Percentiles rank a stretch among this genome's conserved stretches.
These are phyloP conservation scores for Samsoniella hepiali DNA, from an alignment of 2,329 filamentous ascomycete genomes.

Conservation along the genomic window DNA sequence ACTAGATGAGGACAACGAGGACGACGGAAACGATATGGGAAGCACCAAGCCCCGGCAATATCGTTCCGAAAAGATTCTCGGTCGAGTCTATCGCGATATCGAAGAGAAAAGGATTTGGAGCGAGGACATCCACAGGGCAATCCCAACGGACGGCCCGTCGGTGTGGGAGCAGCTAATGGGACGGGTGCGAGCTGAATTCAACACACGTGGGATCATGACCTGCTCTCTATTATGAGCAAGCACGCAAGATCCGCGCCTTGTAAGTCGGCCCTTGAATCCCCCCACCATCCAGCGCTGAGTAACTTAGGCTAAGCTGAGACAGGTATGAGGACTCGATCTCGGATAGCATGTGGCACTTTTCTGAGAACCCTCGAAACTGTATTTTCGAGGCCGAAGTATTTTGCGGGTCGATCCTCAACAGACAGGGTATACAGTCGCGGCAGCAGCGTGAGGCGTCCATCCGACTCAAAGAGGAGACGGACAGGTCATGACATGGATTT, in stretches of 20 bases:
- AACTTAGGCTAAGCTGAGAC: conserved; percentile 24
- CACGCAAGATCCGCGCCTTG: conserved; percentile 44
- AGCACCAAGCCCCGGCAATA: conserved; percentile 56
- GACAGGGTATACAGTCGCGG: conserved; percentile 44
- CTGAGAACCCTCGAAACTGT: conserved; percentile 42
- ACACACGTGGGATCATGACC: conserved; percentile 24
- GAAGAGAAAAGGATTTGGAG: conserved; percentile 67
- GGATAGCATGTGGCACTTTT: conserved; percentile 40
- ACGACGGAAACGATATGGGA: conserved; percentile 41
- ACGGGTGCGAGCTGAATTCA: conserved; percentile 24
- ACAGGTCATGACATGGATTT: conserved; percentile 42
- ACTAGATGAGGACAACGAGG: conserved; percentile 25
- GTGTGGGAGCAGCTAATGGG: conserved; percentile 45
- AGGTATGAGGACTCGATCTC: conserved; percentile 47
- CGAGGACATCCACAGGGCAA: conserved; percentile 40
- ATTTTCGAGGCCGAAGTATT: conserved; percentile 54
- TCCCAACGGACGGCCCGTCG: conserved; percentile 28
- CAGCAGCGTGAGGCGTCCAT: conserved; percentile 51
- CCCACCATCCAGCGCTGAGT: conserved; percentile 41
- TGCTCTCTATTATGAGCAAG: conserved; percentile 37
- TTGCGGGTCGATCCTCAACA: conserved; percentile 52
- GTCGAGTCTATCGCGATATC: conserved; percentile 67
- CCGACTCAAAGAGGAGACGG: conserved; percentile 50
- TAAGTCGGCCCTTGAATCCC: conserved; percentile 33
- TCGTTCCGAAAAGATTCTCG: conserved; percentile 63